Conservation (phyloP, 2,329 filamentous ascomycete species). For the Thermomyces lanuginosus region DNA sequence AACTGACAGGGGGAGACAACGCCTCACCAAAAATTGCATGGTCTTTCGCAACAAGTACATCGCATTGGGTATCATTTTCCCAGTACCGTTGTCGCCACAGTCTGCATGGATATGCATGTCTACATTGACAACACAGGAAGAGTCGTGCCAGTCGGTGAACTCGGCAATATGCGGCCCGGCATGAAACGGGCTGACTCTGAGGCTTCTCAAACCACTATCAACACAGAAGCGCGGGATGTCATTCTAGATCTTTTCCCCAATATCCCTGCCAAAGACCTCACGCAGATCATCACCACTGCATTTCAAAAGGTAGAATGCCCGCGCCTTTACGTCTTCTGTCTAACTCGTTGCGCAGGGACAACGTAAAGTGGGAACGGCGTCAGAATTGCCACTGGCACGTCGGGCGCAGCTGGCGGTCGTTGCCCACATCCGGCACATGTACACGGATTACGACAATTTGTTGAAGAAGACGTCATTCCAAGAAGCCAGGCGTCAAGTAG, state of each 20-base stretch:
- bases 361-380: constrained; percentile 41
- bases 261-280: constrained; percentile 42
- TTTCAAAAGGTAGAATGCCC: constrained; percentile 37
- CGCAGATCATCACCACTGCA: constrained; percentile 42
- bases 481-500: constrained; percentile 38
- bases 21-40: constrained; percentile 33
- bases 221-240: constrained; percentile 41
- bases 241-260: constrained; percentile 48
- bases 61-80: constrained; percentile 49
- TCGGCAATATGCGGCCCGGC: constrained; percentile 12
- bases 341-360: constrained; percentile 30
- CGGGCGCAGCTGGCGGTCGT: constrained; percentile 45
- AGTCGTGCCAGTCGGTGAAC: constrained; percentile 25
- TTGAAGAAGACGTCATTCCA: constrained; percentile 37
- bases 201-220: constrained; percentile 30
- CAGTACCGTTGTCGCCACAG: constrained; percentile 40
- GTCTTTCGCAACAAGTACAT: constrained; percentile 44
- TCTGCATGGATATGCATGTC: constrained; percentile 34
- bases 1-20: constrained; percentile 26
- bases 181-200: constrained; percentile 15
- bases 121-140: constrained; percentile 32
- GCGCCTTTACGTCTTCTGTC: constrained; percentile 6
- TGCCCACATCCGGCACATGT: constrained; percentile 45
- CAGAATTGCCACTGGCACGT: constrained; percentile 37
- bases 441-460: constrained; percentile 46